Percentiles rank a stretch among this genome's conserved stretches.
These are phyloP conservation scores for Cutaneotrichosporon sp. DNA, from an alignment of 1,284 basidiomycete species.

Conservation along the genomic window DNA sequence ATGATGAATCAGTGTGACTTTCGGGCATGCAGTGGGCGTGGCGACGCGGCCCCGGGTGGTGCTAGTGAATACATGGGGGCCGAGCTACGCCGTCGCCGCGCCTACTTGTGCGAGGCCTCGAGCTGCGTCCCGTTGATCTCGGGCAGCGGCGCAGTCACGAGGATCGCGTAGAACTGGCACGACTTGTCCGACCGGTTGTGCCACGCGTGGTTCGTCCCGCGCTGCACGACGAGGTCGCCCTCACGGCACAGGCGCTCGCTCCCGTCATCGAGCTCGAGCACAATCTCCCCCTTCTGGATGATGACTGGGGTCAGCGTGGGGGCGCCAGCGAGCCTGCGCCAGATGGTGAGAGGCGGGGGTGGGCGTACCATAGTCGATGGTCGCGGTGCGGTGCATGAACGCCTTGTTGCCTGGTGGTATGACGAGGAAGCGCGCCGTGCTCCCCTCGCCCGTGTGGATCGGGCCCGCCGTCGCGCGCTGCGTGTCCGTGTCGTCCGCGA, in stretches of 20 bases:
- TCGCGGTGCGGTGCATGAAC: not conserved
- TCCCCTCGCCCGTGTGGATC: not conserved
- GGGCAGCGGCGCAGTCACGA: not conserved
- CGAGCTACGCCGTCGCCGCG: too few species aligned
- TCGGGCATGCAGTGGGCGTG: too few species aligned
- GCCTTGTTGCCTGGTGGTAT: not conserved
- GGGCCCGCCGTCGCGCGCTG: not conserved
- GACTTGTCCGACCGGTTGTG: not conserved
- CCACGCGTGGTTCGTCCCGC: constrained; percentile 1
- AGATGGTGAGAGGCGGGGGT: too few species aligned
- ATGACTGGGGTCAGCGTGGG: constrained; percentile 1
- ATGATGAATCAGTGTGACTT: not conserved
- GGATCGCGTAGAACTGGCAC: not conserved
- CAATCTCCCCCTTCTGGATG: not conserved
- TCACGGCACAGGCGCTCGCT: not conserved
- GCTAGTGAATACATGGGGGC: too few species aligned
- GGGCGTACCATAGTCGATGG: not conserved
- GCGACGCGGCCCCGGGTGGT: too few species aligned
- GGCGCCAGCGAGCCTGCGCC: too few species aligned
- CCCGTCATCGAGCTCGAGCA: not conserved
- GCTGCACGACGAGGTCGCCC: constrained; percentile 1
- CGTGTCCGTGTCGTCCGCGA: not conserved
- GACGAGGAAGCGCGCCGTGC: not conserved
- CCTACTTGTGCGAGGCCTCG: not conserved
- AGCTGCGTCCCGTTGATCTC: not conserved